phyloP scores from a whole-genome alignment of 495 filamentous ascomycete genomes.

The Xylaria curta region DNA sequence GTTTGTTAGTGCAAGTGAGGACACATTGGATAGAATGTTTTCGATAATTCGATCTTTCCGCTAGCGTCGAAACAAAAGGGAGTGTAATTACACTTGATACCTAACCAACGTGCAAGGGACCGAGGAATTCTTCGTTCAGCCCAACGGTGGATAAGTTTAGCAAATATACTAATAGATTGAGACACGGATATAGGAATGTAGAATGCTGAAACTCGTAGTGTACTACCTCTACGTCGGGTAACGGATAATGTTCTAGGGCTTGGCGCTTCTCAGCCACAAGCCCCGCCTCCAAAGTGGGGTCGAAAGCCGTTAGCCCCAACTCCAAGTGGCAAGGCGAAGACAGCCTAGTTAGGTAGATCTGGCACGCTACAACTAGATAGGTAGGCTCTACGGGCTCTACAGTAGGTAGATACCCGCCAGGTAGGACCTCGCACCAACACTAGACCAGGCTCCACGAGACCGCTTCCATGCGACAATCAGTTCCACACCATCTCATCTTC shows the following conservation, averaged over 20 bases:
- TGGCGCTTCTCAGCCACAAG: neutral
- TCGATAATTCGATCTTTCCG: too few species aligned
- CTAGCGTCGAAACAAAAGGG: neutral
- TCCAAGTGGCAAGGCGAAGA: neutral
- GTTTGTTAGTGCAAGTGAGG: too few species aligned
- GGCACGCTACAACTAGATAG: neutral
- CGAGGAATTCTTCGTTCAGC: neutral
- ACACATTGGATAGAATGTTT: too few species aligned
- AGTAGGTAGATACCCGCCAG: too few species aligned
- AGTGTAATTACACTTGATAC: neutral
- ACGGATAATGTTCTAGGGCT: neutral
- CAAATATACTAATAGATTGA: neutral
- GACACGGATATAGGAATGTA: neutral
- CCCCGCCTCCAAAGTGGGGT: neutral
- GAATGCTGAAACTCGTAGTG: neutral
- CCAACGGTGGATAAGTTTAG: neutral
- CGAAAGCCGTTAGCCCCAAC: neutral
- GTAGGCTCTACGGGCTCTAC: too few species aligned
- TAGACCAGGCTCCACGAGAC: constrained; percentile 3
- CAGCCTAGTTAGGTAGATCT: neutral
- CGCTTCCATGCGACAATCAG: constrained; percentile 2
- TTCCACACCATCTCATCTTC: constrained; percentile 2
- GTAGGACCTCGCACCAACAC: neutral
- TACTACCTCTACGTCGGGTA: neutral
- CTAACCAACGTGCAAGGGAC: neutral